Conservation (phyloP, 2,329 filamentous ascomycete species). For the Aspergillus novofumigatus region DNA sequence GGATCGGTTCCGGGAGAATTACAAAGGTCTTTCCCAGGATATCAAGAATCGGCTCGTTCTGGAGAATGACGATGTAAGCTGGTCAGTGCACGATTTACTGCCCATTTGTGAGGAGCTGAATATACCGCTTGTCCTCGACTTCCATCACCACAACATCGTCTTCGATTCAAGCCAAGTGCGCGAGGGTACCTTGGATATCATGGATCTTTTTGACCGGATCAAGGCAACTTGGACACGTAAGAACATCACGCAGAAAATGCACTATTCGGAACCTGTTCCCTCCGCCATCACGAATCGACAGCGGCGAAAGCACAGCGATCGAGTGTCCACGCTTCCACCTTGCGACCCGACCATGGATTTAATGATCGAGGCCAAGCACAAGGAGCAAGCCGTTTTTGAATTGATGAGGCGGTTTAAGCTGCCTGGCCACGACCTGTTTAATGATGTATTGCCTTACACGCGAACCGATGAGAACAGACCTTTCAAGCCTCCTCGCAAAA, state of each 20-base stretch:
- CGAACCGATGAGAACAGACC: constrained; percentile 70
- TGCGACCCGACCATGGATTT: constrained; percentile 81
- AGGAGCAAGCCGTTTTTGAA: constrained; percentile 93
- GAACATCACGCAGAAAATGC: constrained; percentile 89
- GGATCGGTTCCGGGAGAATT: constrained; percentile 72
- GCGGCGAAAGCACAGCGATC: constrained; percentile 77
- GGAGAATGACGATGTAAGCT: constrained; percentile 91
- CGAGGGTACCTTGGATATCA: constrained; percentile 81
- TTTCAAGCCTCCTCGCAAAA: constrained; percentile 46
- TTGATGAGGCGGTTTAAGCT: constrained; percentile 85
- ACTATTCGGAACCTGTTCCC: constrained; percentile 79
- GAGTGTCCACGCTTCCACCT: constrained; percentile 75
- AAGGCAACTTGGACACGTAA: constrained; percentile 79
- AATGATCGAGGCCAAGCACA: constrained; percentile 99
- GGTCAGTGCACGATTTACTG: constrained; percentile 86
- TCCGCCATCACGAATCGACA: constrained; percentile 74
- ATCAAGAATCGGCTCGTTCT: constrained; percentile 80
- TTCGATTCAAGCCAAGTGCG: constrained; percentile 70
- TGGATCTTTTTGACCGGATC: constrained; percentile 70
- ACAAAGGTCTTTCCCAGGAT: constrained; percentile 59
- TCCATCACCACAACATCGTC: constrained; percentile 91
- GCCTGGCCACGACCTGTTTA: constrained; percentile 71
- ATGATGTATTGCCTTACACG: constrained; percentile 72
- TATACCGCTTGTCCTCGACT: constrained; percentile 89
- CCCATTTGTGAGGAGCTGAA: constrained; percentile 91